Evolutionary conservation across 345 rosid species (phyloP), one percentile per base, ranked within the genome.

Genomic region (Sisymbrium altissimum): DNA sequence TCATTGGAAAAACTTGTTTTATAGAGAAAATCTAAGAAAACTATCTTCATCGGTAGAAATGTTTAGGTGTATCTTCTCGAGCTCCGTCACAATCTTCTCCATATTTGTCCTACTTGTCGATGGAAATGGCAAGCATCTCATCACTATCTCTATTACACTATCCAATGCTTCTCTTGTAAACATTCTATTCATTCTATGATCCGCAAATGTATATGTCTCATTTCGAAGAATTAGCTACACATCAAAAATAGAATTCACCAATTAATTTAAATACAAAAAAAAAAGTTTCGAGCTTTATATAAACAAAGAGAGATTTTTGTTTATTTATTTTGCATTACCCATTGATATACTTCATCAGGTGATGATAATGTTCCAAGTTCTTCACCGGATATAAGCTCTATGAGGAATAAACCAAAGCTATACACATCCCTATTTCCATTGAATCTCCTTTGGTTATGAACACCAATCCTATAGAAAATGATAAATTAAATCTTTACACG

Each of bases 351-450:
- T 74, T 78, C 75, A 32, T 33, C 0, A 9, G 8, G 1, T 33
- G 36, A 30, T 30, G 7, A 6, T 33, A 82, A 40, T 35, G 57
- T 60, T 11, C 63, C 67, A 57, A 87, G 83, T 23, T 76, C 79
- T 45, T 75, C 75, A 39, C 91, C 88, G 2, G 87, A 83, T 43
- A 90, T 72, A 9, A 90, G 88, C 87, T 88, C 93, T 86, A 43
- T 30, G 33, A 30, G 33, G 7, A 90, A 88, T 71, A 90, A 86
- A 17, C 96, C 91, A 7, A 86, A 90, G 78, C 91, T 80, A 79
- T 85, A 86, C 33, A 86, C 83, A 23, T 86, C n/a, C 2, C 8
- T 84, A 57, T 36, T 73, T 74, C 82, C 84, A 7, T 81, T 33
- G 36, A 33, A 33, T 33, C 36, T 33, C 9, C 36, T 80, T 18